Evolutionary conservation across 352 stramenopile species (phyloP), one percentile per base, ranked within the genome.

Genomic region (Aphanomyces euteiches): DNA sequence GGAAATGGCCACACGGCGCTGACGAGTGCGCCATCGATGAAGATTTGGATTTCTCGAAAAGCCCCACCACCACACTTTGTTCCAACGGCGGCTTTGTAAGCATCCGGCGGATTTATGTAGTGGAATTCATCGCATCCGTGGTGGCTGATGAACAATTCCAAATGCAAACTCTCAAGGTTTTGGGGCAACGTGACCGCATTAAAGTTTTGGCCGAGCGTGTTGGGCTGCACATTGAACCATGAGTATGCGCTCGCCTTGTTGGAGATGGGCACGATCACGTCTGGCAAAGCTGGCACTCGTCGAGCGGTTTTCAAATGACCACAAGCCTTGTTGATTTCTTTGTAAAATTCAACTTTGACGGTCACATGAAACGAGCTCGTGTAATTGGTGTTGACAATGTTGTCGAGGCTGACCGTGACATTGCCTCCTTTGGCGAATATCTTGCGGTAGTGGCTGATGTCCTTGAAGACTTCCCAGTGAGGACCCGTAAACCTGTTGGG

Each of bases 101-200:
- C 66, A 36, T 73, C 71, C 1, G 83, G 80, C 6, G 82, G 78
- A 47, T 93, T 93, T 3, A 78, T 71, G 73, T 92, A 93, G 67
- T 78, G 85, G 61, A 90, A 90, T 73, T 90, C 83, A 74, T 90
- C 83, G 67, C 83, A 90, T 61, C 88, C 79, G 69, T 90, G 83
- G 67, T 90, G 83, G 69, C 79, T 87, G 10, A 87, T 72, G 58
- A 88, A 88, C 47, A 90, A 67, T 61, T 90, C 83, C 28, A 90
- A 69, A 66, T 84, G 88, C 28, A 90, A 68, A 66, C 88, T 79
- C 37, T 87, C 83, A 0, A 82, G 84, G 74, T 89, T 90, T 47
- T 68, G 65, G 10, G 83, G 83, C 28, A 90, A 34, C 12, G 74
- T 69, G n/a, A 89, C 82, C 37, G 82, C 57, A 19, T 74, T 73